Conservation (phyloP, 345 rosid species). For the Punica granatum region DNA sequence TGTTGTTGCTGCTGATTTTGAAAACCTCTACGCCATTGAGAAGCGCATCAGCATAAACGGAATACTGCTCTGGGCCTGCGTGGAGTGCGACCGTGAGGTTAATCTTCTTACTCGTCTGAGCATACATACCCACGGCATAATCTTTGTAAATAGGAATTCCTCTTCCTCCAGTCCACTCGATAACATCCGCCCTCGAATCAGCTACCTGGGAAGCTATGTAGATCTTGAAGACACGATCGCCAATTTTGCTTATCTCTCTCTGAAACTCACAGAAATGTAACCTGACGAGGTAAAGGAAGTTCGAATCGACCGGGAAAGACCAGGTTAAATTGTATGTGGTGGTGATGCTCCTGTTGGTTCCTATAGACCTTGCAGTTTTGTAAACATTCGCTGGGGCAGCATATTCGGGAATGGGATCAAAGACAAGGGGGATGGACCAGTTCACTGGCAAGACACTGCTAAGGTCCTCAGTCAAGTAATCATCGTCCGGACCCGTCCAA, state of each 20-base stretch:
- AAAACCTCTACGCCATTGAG: conserved; percentile 37
- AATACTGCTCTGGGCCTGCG: neutral
- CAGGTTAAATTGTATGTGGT: conserved; percentile 22
- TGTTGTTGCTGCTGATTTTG: conserved; percentile 13
- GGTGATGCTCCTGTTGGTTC: neutral
- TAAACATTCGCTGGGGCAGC: conserved; percentile 24
- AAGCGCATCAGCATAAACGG: conserved; percentile 15
- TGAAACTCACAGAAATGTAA: conserved; percentile 21
- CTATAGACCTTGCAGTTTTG: conserved; percentile 18
- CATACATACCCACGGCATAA: neutral
- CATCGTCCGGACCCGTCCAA: conserved; percentile 14
- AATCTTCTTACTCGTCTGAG: neutral
- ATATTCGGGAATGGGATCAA: conserved; percentile 11
- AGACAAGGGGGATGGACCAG: neutral
- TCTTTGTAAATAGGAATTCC: conserved; percentile 26
- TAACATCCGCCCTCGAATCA: neutral
- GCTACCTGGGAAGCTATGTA: conserved; percentile 20
- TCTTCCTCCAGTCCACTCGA: conserved; percentile 1
- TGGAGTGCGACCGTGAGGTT: conserved; percentile 17
- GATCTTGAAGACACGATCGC: conserved; percentile 17
- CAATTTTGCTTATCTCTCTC: neutral
- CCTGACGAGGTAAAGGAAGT: conserved; percentile 26
- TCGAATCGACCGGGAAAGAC: conserved; percentile 21
- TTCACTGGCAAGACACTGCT: neutral
- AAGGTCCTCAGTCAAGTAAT: neutral